phyloP scores from a whole-genome alignment of 164 flowering plant genomes.

The Vitis rotundifolia region DNA sequence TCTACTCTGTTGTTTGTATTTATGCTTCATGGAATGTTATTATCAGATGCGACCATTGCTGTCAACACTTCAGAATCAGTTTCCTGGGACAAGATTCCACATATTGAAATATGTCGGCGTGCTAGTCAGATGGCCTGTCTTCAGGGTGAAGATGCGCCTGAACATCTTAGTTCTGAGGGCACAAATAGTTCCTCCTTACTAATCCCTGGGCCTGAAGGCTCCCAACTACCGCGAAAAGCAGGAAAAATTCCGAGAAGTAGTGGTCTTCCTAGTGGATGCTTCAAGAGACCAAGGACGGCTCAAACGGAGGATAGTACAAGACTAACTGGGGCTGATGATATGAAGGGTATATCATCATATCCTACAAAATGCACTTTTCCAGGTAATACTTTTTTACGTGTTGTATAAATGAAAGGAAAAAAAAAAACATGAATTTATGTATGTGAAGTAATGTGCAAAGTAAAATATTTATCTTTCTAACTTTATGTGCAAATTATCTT shows the following conservation, averaged over 20 bases:
- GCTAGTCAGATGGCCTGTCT: conserved; percentile 14
- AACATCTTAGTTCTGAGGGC: conserved; percentile 14
- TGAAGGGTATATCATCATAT: conserved; percentile 23
- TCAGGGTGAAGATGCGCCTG: conserved; percentile 25
- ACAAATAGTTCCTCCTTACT: conserved; percentile 16
- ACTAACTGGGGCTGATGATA: conserved; percentile 31
- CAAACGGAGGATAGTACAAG: conserved; percentile 34
- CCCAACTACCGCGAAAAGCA: conserved; percentile 30
- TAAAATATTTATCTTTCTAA: background rate
- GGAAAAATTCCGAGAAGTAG: conserved; percentile 41
- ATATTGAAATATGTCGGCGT: conserved; percentile 23
- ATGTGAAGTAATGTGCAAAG: too few species aligned
- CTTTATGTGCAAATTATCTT: background rate
- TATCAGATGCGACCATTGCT: conserved; percentile 27
- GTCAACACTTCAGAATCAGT: conserved; percentile 26
- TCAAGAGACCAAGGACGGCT: conserved; percentile 45
- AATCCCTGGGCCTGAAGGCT: conserved; percentile 28
- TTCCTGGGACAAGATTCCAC: conserved; percentile 27
- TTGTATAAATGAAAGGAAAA: too few species aligned
- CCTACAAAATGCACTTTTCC: conserved; percentile 26
- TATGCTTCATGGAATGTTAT: conserved; percentile 8
- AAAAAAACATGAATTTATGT: too few species aligned
- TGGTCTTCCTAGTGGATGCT: conserved; percentile 22
- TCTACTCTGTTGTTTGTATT: background rate
- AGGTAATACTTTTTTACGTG: conserved; percentile 22